A percentile compares a stretch with the other conserved stretches of the same genome.
These are phyloP conservation scores for Limnomonas spitsbergensis DNA, from an alignment of 139 green algal species.

Conservation along the genomic window DNA sequence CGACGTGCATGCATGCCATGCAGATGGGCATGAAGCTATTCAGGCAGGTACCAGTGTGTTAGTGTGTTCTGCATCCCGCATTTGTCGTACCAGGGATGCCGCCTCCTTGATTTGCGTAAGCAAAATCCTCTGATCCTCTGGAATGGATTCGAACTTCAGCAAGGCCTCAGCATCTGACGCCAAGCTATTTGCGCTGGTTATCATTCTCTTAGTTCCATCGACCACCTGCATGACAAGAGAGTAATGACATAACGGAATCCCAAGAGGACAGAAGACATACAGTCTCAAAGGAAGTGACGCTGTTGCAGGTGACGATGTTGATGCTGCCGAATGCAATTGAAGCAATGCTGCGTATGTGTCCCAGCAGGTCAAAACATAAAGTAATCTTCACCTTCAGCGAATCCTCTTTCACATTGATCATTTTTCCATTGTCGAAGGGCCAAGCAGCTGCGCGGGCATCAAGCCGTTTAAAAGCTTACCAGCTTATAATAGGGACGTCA, in stretches of 20 bases:
- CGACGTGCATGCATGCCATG: no score
- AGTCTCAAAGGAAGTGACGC: no score
- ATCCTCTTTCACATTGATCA: slow-evolving; percentile 15
- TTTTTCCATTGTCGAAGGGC: slow-evolving; percentile 25
- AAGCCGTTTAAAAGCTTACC: no score
- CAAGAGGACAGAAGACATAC: no score
- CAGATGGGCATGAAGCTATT: no score
- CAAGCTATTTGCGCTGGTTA: slow-evolving; percentile 12
- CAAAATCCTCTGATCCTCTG: background rate
- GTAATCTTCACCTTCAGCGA: slow-evolving; percentile 28
- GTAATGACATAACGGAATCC: slow-evolving; percentile 21
- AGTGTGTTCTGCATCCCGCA: no score
- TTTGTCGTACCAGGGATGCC: background rate
- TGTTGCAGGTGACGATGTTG: no score
- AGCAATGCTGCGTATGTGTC: no score
- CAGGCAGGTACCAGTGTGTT: no score
- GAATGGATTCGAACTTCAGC: background rate
- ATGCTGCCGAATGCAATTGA: no score
- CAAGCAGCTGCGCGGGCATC: slow-evolving; percentile 23
- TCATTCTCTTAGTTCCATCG: background rate
- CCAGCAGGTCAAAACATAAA: no score
- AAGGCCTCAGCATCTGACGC: background rate
- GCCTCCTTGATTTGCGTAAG: background rate
- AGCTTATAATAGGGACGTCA: no score
- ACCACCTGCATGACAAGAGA: slow-evolving; percentile 16